Evolutionary conservation across 768 basidiomycete genomes (phyloP), one percentile per base, ranked within the genome.

Genomic region (Leccinum barrowsii): DNA sequence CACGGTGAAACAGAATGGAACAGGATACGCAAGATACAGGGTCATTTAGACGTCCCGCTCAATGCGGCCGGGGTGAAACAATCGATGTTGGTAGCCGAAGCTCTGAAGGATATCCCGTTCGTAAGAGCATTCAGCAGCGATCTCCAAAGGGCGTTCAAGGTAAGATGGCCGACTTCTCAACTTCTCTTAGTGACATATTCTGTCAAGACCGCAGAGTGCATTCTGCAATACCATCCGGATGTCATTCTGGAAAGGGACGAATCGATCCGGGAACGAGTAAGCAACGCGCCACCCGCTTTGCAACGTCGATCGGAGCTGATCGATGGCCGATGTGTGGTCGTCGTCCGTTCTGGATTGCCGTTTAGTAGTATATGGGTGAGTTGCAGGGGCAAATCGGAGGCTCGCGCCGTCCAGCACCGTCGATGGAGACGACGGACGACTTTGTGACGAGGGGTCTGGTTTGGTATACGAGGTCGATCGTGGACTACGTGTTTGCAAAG

Each of bases 1-100:
- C 90, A 92, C 63, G 90, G 89, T 19, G 89, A 92, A 76, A 92
- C 90, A 24, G 79, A 84, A 44, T 85, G 80, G 66, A 92, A 92
- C 71, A 73, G 77, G 54, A 71, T 74, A 6, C 75, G 77, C 24
- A 82, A 88, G 57, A 80, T 90, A 48, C 90, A 93, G 76, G 91
- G 91, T 42, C 91, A 93, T 8, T 65, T 83, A 56, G 87, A 93
- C 72, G 85, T 85, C 7, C 61, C 70, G 42, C 77, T 93, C 66
- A 92, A 92, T 63, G 80, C 77, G 15, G 73, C 70, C 4, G 91
- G 91, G 13, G 55, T 78, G 50, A 73, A 74, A 54, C 90, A 93
- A 70, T 87, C 87, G 21, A 65, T 67, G 56, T 71, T 78, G 55
- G 80, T 85, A 2, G 87, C 81, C 2, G 72, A 78, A 59, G 80